phyloP scores from a whole-genome alignment of 495 filamentous ascomycete genomes.

The Parathielavia hyrcaniae region DNA sequence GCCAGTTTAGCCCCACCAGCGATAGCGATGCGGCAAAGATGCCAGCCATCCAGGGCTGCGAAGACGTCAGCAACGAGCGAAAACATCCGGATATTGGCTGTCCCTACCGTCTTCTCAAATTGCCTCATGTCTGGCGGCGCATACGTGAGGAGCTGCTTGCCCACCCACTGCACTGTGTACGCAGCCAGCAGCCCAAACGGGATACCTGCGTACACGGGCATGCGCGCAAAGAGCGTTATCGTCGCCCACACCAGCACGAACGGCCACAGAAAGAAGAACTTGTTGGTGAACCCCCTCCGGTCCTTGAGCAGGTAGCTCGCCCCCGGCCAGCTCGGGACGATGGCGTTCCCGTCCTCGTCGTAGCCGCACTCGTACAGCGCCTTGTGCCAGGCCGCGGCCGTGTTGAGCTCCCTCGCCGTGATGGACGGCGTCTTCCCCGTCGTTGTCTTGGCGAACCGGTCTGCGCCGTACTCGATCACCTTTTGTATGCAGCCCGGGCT shows the following conservation, averaged over 20 bases:
- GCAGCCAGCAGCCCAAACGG: conserved; percentile 60
- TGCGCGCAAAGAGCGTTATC: conserved; percentile 63
- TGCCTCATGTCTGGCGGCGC: conserved; percentile 80
- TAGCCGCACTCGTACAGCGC: conserved; percentile 82
- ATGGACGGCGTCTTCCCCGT: conserved; percentile 82
- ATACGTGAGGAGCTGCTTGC: conserved; percentile 67
- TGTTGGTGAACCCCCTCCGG: conserved; percentile 64
- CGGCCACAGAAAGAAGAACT: conserved; percentile 89
- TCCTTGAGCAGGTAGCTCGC: conserved; percentile 58
- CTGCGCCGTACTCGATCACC: conserved; percentile 86
- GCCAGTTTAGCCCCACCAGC: conserved; percentile 71
- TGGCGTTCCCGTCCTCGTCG: conserved; percentile 66
- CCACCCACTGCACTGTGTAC: conserved; percentile 72
- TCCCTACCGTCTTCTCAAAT: conserved; percentile 74
- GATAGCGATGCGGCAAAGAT: conserved; percentile 87
- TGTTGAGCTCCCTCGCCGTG: conserved; percentile 86
- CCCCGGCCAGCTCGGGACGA: conserved; percentile 53
- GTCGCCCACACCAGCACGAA: conserved; percentile 65
- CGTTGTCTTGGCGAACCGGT: conserved; percentile 77
- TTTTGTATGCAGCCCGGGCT: conserved; percentile 80
- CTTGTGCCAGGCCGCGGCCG: conserved; percentile 69
- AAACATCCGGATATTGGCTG: background rate
- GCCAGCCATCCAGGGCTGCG: conserved; percentile 80
- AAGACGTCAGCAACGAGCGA: conserved; percentile 18
- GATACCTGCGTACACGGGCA: conserved; percentile 67